Evolutionary conservation across 345 rosid genomes (phyloP), one percentile per base, ranked within the genome.

Genomic region (Angophora floribunda): DNA sequence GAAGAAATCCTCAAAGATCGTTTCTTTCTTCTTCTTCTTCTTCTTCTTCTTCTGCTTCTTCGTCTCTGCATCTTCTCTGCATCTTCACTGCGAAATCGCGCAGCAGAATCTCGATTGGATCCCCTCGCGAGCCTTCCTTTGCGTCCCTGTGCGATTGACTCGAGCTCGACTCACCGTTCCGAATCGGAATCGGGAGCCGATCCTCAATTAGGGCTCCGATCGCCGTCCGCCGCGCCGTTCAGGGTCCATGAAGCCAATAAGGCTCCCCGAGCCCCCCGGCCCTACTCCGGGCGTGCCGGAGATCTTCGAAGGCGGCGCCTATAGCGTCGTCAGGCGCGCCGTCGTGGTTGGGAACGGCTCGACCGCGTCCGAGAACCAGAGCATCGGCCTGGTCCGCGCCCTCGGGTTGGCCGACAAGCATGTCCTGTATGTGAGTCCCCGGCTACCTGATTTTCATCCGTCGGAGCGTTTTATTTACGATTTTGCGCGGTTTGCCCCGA

Each of bases 331-430:
- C 85, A 91, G 99, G 59, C 97, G 99, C 88, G 99, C 99, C 86
- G 96, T 98, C 86, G 91, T 98, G 16, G 95, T 98, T 44, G 99
- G 99, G 22, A 98, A 94, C 92, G 99, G 99, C 36, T 95, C 91
- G 85, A 89, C 97, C 44, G 94, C 94, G 61, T 94, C 99, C n/a
- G 99, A 98, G 93, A 95, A 96, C 90, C 99, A 98, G 93, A 90
- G 96, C 89, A 90, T 98, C 88, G 99, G 99, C 21, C 92, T 98
- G 93, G 95, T 95, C 88, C 95, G 96, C 55, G 97, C 98, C 9
- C 97, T 98, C 52, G 99, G 99, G 32, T 92, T 98, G 45, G 90
- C 92, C 6, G 96, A 94, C 52, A 95, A 93, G 88, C 96, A 93
- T 52, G 92, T 93, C 41, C 91, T 97, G 89, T 97, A 94, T 78